Conservation (phyloP, 495 filamentous ascomycete genomes). For the Daldinia caldariorum region DNA sequence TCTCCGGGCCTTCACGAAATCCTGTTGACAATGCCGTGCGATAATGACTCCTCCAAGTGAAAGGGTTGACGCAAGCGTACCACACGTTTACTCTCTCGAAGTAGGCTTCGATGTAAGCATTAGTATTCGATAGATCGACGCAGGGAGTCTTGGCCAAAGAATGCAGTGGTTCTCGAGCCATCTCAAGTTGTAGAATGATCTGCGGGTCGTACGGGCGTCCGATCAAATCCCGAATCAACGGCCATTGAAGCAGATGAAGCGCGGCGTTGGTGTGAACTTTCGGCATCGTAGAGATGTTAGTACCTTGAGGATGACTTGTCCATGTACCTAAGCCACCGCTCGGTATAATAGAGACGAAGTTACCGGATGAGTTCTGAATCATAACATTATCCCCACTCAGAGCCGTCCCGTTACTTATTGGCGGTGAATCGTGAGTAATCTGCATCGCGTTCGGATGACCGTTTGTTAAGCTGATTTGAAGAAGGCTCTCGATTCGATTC, state of each 20-base stretch:
- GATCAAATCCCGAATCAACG: conserved; percentile 78
- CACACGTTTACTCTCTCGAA: conserved; percentile 83
- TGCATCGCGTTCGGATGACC: conserved; percentile 57
- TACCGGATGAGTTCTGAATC: conserved; percentile 54
- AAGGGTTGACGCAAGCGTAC: conserved; percentile 87
- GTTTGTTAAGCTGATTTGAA: conserved; percentile 71
- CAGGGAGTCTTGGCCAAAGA: conserved; percentile 68
- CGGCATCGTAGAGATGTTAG: conserved; percentile 85
- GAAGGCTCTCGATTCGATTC: conserved; percentile 76
- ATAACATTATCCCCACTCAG: conserved; percentile 71
- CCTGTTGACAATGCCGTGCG: conserved; percentile 73
- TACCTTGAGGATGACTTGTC: conserved; percentile 64
- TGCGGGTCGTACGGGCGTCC: conserved; percentile 80
- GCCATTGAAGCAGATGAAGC: conserved; percentile 81
- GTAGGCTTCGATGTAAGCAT: conserved; percentile 76
- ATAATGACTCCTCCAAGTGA: conserved; percentile 82
- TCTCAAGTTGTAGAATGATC: conserved; percentile 81
- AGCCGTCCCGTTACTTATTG: conserved; percentile 75
- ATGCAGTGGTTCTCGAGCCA: conserved; percentile 77
- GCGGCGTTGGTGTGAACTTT: conserved; percentile 83
- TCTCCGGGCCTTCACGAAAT: conserved; percentile 80
- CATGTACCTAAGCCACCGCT: conserved; percentile 77
- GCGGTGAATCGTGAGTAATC: conserved; percentile 67
- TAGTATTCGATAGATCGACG: conserved; percentile 78
- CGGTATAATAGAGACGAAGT: conserved; percentile 67